Evolutionary conservation across 2,329 filamentous ascomycete genomes (phyloP).

Genomic region (Xylariaceae sp.): DNA sequence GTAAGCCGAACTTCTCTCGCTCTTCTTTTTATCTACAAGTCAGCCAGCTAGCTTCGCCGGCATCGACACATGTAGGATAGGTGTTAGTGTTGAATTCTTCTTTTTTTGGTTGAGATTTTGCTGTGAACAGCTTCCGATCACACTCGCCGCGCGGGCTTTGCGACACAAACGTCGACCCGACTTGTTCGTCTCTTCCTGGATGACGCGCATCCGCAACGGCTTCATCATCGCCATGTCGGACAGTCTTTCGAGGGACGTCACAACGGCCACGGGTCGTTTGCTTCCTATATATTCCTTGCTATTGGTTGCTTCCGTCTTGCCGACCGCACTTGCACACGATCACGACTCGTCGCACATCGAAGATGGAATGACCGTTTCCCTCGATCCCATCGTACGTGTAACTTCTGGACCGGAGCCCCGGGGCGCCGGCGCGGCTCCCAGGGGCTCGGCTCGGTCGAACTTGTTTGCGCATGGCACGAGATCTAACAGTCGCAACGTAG

Average conservation of each 20-base stretch:
- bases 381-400: constrained; percentile 63
- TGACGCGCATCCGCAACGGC: constrained; percentile 11
- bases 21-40: no score
- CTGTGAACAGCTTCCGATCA: background rate
- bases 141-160: background rate
- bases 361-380: constrained; percentile 63
- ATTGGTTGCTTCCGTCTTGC: constrained; percentile 23
- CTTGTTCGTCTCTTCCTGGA: background rate
- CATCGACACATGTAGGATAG: background rate
- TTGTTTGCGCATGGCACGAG: constrained; percentile 12
- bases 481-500: constrained; percentile 39
- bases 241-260: constrained; percentile 8
- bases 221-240: constrained; percentile 19
- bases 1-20: background rate
- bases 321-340: constrained; percentile 40
- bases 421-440: background rate
- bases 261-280: constrained; percentile 16
- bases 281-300: constrained; percentile 19
- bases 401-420: constrained; percentile 1
- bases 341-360: constrained; percentile 54
- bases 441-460: background rate
- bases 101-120: constrained; percentile 2
- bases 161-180: constrained; percentile 1
- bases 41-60: background rate
- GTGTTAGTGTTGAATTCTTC: background rate